Conservation (phyloP, 352 stramenopile genomes). For the Globisporangium nagaii region DNA sequence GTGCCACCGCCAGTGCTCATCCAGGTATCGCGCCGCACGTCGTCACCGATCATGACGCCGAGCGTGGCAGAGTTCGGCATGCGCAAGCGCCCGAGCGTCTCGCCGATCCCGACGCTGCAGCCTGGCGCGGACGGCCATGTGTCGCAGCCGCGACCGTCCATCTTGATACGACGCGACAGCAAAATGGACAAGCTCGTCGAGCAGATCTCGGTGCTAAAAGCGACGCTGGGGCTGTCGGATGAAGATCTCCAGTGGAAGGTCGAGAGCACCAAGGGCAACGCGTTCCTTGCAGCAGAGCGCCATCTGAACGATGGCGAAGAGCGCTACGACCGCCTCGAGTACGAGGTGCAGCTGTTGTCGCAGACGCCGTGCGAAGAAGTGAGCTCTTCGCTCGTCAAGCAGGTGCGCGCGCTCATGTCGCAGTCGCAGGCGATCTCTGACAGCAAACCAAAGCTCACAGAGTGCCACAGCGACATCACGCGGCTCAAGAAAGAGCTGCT, state of each 20-base stretch:
- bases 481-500: constrained; percentile 42
- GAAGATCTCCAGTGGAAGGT: constrained; percentile 80
- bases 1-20: constrained; percentile 28
- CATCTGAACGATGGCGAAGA: constrained; percentile 54
- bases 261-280: constrained; percentile 67
- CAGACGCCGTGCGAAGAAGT: constrained; percentile 54
- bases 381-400: constrained; percentile 29
- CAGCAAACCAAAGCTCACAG: constrained; percentile 26
- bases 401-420: constrained; percentile 26
- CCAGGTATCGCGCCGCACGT: constrained; percentile 55
- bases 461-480: constrained; percentile 28
- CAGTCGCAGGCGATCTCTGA: constrained; percentile 35
- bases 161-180: constrained; percentile 35
- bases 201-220: constrained; percentile 72
- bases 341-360: constrained; percentile 53
- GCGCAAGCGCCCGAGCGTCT: constrained; percentile 44
- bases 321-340: constrained; percentile 59
- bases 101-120: constrained; percentile 26
- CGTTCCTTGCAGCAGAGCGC: constrained; percentile 53
- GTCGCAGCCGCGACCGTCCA: constrained; percentile 17
- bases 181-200: constrained; percentile 64
- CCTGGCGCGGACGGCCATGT: background rate
- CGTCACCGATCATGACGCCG: constrained; percentile 35
- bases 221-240: constrained; percentile 61
- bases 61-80: constrained; percentile 23